Percentiles rank a stretch among this genome's conserved stretches.
phyloP scores from a whole-genome alignment of 305 asterid species.

The Fraxinus sp. region DNA sequence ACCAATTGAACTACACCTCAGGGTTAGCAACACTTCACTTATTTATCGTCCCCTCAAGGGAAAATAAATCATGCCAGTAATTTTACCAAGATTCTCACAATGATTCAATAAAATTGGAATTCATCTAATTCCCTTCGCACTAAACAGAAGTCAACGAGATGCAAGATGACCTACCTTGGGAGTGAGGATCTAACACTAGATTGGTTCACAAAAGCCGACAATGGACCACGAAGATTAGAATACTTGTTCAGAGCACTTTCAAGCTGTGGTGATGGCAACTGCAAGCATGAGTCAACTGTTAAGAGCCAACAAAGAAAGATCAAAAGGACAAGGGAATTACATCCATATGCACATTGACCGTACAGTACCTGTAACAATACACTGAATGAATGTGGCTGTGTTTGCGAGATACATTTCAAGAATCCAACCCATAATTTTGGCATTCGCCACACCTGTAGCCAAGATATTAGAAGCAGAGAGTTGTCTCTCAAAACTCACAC shows the following conservation, averaged over 20 bases:
- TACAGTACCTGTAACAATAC: constrained; percentile 76
- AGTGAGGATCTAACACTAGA: constrained; percentile 53
- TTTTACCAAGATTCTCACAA: background rate
- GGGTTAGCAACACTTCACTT: background rate
- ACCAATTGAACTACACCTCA: no score
- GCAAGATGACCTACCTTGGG: constrained; percentile 59
- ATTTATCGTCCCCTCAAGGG: background rate
- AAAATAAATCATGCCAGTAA: background rate
- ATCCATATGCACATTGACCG: constrained; percentile 12
- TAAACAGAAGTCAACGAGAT: background rate
- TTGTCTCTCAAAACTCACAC: background rate
- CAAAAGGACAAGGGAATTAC: constrained; percentile 11
- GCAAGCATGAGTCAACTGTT: constrained; percentile 35
- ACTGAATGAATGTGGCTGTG: constrained; percentile 89
- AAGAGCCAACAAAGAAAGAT: constrained; percentile 16
- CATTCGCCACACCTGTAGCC: constrained; percentile 84
- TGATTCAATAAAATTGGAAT: background rate
- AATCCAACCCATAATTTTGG: constrained; percentile 94
- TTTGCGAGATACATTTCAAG: constrained; percentile 90
- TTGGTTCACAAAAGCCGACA: constrained; percentile 62
- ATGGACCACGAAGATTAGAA: constrained; percentile 74
- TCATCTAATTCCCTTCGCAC: background rate
- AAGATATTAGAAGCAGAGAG: constrained; percentile 23
- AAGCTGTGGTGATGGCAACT: constrained; percentile 92
- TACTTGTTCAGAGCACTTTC: constrained; percentile 87